These are phyloP conservation scores for Aureobasidium musti DNA, from an alignment of 2,329 filamentous ascomycete species.

Conservation along the genomic window DNA sequence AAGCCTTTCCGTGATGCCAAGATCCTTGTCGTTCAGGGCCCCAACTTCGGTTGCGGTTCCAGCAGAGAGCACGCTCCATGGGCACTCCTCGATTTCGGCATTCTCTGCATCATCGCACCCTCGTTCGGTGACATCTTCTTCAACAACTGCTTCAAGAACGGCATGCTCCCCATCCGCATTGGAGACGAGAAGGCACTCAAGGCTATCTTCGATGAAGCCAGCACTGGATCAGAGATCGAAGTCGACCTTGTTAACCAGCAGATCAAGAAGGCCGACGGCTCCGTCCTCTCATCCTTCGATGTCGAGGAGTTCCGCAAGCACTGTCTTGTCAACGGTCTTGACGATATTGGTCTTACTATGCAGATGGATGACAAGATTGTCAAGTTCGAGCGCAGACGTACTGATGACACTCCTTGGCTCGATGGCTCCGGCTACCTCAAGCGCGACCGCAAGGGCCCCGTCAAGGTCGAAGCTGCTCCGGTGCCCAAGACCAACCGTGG, in stretches of 20 bases:
- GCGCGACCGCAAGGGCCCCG: constrained; percentile 57
- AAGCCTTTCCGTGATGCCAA: constrained; percentile 81
- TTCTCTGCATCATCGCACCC: constrained; percentile 88
- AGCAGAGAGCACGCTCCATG: constrained; percentile 95
- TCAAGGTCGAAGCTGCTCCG: constrained; percentile 65
- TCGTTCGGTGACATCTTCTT: constrained; percentile 94
- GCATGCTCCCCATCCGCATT: constrained; percentile 88
- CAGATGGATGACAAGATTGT: constrained; percentile 87
- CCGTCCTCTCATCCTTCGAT: constrained; percentile 75
- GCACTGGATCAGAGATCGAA: constrained; percentile 79
- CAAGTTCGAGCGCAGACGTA: constrained; percentile 76
- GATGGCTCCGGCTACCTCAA: constrained; percentile 81
- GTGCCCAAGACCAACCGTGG: constrained; percentile 89
- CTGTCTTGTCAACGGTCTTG: constrained; percentile 87
- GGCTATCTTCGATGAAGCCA: constrained; percentile 73
- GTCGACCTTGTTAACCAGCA: constrained; percentile 83
- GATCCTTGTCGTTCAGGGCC: constrained; percentile 87
- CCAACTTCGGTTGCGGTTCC: constrained; percentile 93
- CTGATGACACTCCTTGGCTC: constrained; percentile 81
- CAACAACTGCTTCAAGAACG: constrained; percentile 99
- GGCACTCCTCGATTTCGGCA: constrained; percentile 95
- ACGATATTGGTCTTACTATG: constrained; percentile 94
- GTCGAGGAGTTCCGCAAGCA: constrained; percentile 94
- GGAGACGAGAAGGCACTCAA: constrained; percentile 66
- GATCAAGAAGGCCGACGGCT: constrained; percentile 74